phyloP scores from a whole-genome alignment of 148 eudicot species.

The Vaccinium myrtillus region DNA sequence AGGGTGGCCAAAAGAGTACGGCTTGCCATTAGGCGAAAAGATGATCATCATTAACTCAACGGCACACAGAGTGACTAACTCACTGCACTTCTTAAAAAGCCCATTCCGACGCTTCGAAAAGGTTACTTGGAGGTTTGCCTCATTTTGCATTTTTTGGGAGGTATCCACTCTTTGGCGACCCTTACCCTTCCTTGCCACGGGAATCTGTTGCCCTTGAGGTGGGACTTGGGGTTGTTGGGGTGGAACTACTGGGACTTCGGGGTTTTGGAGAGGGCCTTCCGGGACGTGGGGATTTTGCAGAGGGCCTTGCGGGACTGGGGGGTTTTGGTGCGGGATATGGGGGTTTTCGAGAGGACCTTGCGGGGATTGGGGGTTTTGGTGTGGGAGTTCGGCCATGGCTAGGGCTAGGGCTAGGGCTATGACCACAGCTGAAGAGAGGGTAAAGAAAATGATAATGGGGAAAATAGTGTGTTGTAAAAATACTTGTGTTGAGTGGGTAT shows the following conservation, averaged over 20 bases:
- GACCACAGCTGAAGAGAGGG: neutral
- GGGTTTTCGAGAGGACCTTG: too few species aligned
- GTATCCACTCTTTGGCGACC: slow-evolving; percentile 32
- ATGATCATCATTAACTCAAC: slow-evolving; percentile 25
- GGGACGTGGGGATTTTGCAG: too few species aligned
- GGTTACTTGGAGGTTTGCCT: slow-evolving; percentile 26
- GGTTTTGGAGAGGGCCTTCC: too few species aligned
- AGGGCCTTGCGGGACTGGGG: too few species aligned
- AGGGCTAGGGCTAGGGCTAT: neutral
- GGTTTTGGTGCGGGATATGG: too few species aligned
- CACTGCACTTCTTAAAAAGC: slow-evolving; percentile 40
- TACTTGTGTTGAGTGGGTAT: neutral
- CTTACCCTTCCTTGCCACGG: neutral
- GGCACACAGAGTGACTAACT: slow-evolving; percentile 34
- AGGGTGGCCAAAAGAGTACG: slow-evolving; percentile 33
- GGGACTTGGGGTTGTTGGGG: neutral
- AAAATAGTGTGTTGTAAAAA: neutral
- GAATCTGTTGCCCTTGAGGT: neutral
- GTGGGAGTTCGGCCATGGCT: neutral
- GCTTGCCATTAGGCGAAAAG: slow-evolving; percentile 25
- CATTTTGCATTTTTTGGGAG: slow-evolving; percentile 17
- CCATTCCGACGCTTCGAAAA: slow-evolving; percentile 38
- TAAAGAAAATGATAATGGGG: neutral
- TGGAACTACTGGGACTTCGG: neutral
- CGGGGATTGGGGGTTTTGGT: neutral